phyloP scores from a whole-genome alignment of 352 stramenopile genomes.

The Phytophthora megakarya region DNA sequence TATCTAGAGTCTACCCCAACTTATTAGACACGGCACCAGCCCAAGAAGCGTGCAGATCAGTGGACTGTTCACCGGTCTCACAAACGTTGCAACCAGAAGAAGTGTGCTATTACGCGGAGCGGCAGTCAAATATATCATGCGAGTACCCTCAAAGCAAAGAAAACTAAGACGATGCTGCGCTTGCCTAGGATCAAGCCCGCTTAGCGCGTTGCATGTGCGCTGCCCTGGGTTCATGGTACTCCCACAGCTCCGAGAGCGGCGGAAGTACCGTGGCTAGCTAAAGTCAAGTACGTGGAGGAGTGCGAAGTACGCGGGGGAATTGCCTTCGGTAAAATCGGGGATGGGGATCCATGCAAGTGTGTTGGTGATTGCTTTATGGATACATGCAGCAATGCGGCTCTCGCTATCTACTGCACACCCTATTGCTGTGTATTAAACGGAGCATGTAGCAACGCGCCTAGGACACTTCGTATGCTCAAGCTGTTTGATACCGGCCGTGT shows the following conservation, averaged over 20 bases:
- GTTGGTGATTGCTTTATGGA: constrained; percentile 9
- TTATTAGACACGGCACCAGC: no score
- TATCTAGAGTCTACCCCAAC: no score
- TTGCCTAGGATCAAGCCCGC: neutral
- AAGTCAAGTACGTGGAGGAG: no score
- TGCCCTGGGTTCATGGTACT: no score
- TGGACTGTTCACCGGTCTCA: no score
- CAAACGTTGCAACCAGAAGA: constrained; percentile 4
- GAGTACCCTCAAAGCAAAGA: neutral
- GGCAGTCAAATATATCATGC: neutral
- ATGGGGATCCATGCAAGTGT: no score
- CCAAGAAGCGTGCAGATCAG: no score
- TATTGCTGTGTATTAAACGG: neutral
- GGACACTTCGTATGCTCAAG: neutral
- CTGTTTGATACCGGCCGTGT: constrained; percentile 11
- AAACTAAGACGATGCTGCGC: neutral
- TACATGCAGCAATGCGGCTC: neutral
- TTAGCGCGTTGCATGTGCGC: no score
- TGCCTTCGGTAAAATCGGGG: no score
- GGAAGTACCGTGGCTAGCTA: no score
- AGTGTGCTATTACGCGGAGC: constrained; percentile 1
- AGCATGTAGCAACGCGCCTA: constrained; percentile 1
- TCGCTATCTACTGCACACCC: constrained; percentile 7
- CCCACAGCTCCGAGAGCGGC: no score
- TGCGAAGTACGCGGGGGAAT: no score